phyloP scores from a whole-genome alignment of 352 stramenopile species.

The Pilasporangium apinafurcum region DNA sequence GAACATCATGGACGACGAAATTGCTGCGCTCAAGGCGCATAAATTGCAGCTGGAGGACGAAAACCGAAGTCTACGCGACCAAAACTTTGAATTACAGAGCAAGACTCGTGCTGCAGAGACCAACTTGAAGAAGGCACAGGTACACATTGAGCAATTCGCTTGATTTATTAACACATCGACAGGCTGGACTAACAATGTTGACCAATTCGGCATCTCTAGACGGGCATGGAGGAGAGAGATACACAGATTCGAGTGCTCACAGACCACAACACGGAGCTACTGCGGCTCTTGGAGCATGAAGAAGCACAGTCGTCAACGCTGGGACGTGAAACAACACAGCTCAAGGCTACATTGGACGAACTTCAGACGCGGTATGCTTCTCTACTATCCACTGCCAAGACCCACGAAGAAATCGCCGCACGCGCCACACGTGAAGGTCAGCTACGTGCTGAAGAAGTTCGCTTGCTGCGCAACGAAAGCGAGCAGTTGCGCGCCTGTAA shows the following conservation, averaged over 20 bases:
- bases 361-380: constrained; percentile 86
- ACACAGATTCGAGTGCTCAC: constrained; percentile 93
- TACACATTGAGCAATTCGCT: constrained; percentile 2
- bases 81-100: constrained; percentile 91
- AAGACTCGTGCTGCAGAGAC: constrained; percentile 85
- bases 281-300: constrained; percentile 92
- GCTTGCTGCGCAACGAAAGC: constrained; percentile 79
- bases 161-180: background rate
- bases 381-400: constrained; percentile 89
- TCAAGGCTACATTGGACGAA: constrained; percentile 76
- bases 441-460: constrained; percentile 92
- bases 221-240: constrained; percentile 83
- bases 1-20: constrained; percentile 83
- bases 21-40: constrained; percentile 45
- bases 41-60: constrained; percentile 85
- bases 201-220: constrained; percentile 6
- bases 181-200: background rate
- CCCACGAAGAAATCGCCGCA: constrained; percentile 88
- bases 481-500: constrained; percentile 93
- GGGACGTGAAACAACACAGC: constrained; percentile 35
- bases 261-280: constrained; percentile 94
- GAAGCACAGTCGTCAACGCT: constrained; percentile 83
- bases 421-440: constrained; percentile 88
- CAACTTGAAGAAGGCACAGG: constrained; percentile 69
- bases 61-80: constrained; percentile 86